A percentile compares a stretch with the other conserved stretches of the same genome.
Evolutionary conservation across 1,284 basidiomycete species (phyloP).

Genomic region (Vanrija humicola): DNA sequence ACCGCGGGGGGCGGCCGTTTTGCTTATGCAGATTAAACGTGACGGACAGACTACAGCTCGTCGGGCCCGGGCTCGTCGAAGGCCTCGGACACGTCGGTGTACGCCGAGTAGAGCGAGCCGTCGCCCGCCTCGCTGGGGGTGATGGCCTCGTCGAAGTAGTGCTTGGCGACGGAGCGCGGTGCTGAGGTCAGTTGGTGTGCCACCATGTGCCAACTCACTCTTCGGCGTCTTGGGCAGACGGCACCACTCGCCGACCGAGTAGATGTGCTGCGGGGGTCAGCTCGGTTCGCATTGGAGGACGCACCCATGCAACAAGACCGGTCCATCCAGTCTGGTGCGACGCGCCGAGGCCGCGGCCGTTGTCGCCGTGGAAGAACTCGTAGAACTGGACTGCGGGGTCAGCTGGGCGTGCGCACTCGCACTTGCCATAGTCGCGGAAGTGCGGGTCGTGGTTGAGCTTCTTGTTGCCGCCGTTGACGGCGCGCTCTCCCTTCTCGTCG

Average conservation of each 20-base stretch:
- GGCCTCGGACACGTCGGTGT: conserved; percentile 29
- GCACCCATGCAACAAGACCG: conserved; percentile 81
- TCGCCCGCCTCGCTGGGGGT: conserved; percentile 39
- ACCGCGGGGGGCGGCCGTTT: too few relatives aligned
- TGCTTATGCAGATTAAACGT: too few relatives aligned
- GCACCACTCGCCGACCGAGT: conserved; percentile 76
- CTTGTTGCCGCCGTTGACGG: conserved; percentile 84
- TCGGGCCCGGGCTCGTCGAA: conserved; percentile 39
- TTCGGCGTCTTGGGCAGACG: conserved; percentile 80
- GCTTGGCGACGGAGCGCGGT: conserved; percentile 77
- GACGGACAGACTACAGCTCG: conserved; percentile 24
- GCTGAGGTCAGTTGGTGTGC: conserved; percentile 53
- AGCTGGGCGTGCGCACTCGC: conserved; percentile 79
- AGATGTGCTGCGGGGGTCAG: conserved; percentile 50
- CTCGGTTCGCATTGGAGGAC: too few relatives aligned
- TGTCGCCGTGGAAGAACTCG: conserved; percentile 93
- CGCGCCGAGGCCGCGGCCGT: conserved; percentile 85
- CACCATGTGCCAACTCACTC: conserved; percentile 56
- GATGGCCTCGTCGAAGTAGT: conserved; percentile 79
- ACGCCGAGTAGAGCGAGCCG: conserved; percentile 39
- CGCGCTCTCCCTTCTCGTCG: conserved; percentile 76
- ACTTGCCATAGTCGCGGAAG: conserved; percentile 76
- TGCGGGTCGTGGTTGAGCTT: conserved; percentile 90
- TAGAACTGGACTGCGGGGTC: not conserved
- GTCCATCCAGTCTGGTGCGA: conserved; percentile 98